Conservation (phyloP, 139 green algal species). For the Ulvella scutata region DNA sequence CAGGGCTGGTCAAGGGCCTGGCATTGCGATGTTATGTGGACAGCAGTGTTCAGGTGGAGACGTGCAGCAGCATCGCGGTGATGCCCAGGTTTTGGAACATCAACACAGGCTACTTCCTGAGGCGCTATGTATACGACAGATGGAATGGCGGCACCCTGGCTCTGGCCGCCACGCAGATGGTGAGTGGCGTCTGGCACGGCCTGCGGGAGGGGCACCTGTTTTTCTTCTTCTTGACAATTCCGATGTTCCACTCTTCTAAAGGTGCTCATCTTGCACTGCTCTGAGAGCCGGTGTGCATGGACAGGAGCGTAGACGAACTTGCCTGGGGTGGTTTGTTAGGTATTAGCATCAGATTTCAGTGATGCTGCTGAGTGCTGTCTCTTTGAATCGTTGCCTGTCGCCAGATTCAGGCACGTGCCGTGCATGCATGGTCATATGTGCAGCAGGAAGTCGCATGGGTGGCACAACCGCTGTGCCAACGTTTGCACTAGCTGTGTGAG, state of each 20-base stretch:
- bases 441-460: background rate
- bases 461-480: background rate
- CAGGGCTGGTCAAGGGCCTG: too few species aligned
- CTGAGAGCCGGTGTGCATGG: background rate
- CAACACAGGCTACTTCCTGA: constrained; percentile 8
- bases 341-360: background rate
- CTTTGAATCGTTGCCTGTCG: background rate
- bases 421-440: background rate
- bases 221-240: constrained; percentile 10
- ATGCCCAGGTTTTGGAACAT: constrained; percentile 11
- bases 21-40: too few species aligned
- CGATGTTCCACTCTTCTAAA: constrained; percentile 4
- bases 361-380: background rate
- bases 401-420: background rate
- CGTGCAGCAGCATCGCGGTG: background rate
- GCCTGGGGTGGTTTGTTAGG: background rate
- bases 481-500: background rate
- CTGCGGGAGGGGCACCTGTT: constrained; percentile 9
- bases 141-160: background rate
- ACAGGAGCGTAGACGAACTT: background rate
- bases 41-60: background rate
- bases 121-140: constrained; percentile 10
- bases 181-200: constrained; percentile 10
- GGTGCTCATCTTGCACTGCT: background rate
- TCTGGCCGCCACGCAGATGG: constrained; percentile 4